These are phyloP conservation scores for Cephalotrichum gorgonifer DNA, from an alignment of 2,329 filamentous ascomycete genomes.

Conservation along the genomic window DNA sequence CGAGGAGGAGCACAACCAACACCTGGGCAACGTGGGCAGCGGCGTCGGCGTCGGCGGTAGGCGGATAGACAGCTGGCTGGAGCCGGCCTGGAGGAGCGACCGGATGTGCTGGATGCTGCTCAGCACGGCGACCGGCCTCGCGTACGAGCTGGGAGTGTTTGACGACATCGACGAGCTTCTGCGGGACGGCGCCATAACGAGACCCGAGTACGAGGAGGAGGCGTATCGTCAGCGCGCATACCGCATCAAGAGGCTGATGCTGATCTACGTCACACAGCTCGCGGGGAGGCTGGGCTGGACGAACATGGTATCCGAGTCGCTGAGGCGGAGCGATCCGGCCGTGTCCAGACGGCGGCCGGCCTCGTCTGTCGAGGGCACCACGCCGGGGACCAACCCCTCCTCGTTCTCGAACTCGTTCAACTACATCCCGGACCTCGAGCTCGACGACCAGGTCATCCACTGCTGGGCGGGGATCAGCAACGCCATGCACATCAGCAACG, in stretches of 20 bases:
- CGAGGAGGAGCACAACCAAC: constrained; percentile 22
- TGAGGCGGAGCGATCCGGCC: constrained; percentile 48
- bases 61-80: constrained; percentile 88
- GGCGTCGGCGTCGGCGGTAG: constrained; percentile 56
- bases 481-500: constrained; percentile 84
- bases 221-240: constrained; percentile 66
- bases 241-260: constrained; percentile 74
- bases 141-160: constrained; percentile 91
- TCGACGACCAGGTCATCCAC: constrained; percentile 63
- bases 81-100: constrained; percentile 89
- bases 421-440: constrained; percentile 55
- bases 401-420: constrained; percentile 49
- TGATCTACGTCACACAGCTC: constrained; percentile 90
- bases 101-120: constrained; percentile 98
- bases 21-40: constrained; percentile 22
- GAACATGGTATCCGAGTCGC: constrained; percentile 73
- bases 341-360: constrained; percentile 37
- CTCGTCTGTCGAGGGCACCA: constrained; percentile 42
- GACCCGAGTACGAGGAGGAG: constrained; percentile 63
- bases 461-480: constrained; percentile 93
- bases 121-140: constrained; percentile 79
- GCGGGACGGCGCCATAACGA: constrained; percentile 45
- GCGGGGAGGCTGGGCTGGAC: constrained; percentile 86
- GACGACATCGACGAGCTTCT: constrained; percentile 72
- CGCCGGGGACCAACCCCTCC: constrained; percentile 48